Conservation (phyloP, 768 basidiomycete species). For the Tephrocybe sp. region DNA sequence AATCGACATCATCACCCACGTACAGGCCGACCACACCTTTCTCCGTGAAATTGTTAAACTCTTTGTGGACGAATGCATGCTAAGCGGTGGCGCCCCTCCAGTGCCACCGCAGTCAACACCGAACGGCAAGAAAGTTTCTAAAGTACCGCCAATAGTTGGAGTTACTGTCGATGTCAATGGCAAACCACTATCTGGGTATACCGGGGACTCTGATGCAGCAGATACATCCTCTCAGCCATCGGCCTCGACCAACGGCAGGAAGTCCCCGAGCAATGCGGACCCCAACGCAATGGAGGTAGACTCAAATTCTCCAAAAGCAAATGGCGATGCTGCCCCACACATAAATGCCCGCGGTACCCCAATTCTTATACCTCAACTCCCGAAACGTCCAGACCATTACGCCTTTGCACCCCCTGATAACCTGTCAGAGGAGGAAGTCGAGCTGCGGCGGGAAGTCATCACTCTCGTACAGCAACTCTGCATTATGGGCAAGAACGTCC, state of each 20-base stretch:
- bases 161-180: constrained; percentile 34
- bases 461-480: constrained; percentile 90
- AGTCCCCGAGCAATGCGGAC: constrained; percentile 19
- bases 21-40: constrained; percentile 77
- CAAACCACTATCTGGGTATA: constrained; percentile 23
- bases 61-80: constrained; percentile 72
- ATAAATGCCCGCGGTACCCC: constrained; percentile 23
- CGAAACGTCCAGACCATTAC: constrained; percentile 32
- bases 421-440: constrained; percentile 53
- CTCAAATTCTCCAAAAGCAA: constrained; percentile 26
- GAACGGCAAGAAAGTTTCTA: constrained; percentile 23
- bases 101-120: constrained; percentile 19
- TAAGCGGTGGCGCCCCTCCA: constrained; percentile 37
- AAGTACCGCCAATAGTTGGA: constrained; percentile 31
- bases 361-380: constrained; percentile 11
- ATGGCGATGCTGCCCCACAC: constrained; percentile 24
- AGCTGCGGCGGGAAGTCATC: constrained; percentile 73
- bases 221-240: no score
- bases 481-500: constrained; percentile 95
- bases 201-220: no score
- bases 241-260: no score
- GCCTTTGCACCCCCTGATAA: constrained; percentile 59
- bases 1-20: constrained; percentile 92
- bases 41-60: constrained; percentile 75
- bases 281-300: constrained; percentile 40